Evolutionary conservation across 1,284 basidiomycete species (phyloP), one percentile per base, ranked within the genome.

Genomic region (Somion occarium): DNA sequence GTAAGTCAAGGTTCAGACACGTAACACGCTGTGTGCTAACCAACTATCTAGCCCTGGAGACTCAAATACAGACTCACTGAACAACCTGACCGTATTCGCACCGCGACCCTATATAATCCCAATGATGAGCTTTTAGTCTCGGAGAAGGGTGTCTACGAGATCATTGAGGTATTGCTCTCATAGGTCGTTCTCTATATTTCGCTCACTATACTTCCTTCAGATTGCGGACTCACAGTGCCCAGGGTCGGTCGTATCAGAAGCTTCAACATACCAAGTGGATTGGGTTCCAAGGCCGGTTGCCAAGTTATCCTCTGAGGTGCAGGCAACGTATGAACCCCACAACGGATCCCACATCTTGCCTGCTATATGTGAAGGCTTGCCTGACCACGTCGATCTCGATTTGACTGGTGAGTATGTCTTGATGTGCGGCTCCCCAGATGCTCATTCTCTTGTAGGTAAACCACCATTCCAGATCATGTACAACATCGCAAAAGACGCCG

Each of bases 391-490:
- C 38, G 87, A 91, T 49, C 74, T 98, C 34, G 82, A 85, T 37
- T 76, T 98, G 48, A 78, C 75, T 46, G 93, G 93, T 83, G 58
- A 55, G 74, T 67, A 46, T 5, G 49, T 34, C 27, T 47, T 39
- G 4, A 13, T 44, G 38, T 23, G 38, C 48, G 12, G 23, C 18
- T 4, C 25, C 9, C 38, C 26, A 42, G 38, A 49, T 59, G 19
- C 58, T 49, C 37, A 48, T 11, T n/a, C n/a, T n/a, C n/a, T 41
- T 23, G 12, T 57, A 87, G 91, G 91, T 50, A 81, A 82, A 20
- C 82, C 90, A 25, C 92, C 92, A 1, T 95, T 93, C 78, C 87
- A 93, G 63, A 82, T 94, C 55, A 82, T 81, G 79, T 90, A 90
- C 64, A 89, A 88, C 57, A 78, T 88, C 46, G 87, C 84, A 0